Conservation (phyloP, 805 yeast species). For the Teunomyces pallodes region DNA sequence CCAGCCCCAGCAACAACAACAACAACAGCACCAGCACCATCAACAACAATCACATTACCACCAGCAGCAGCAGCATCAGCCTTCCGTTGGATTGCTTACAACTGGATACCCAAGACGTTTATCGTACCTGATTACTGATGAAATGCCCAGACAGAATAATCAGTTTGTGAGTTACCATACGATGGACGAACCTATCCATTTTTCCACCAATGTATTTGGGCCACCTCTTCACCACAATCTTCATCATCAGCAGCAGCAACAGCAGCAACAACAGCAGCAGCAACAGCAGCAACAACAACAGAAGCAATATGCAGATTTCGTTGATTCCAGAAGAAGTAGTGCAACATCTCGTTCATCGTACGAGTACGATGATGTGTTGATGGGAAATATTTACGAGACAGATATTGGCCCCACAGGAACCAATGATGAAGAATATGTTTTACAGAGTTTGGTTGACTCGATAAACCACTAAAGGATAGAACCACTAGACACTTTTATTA, state of each 20-base stretch:
- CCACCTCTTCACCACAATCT: conserved; percentile 2
- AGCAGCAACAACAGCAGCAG: not conserved
- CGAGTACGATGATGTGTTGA: not conserved
- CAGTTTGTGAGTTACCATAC: not conserved
- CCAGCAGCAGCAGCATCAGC: not conserved
- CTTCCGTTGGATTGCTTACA: not conserved
- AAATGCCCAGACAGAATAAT: not conserved
- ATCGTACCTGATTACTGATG: not conserved
- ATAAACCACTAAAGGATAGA: conserved; percentile 26
- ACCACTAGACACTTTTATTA: not conserved
- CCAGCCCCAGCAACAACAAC: not conserved
- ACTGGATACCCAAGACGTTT: not conserved
- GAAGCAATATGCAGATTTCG: not conserved
- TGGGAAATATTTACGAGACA: not conserved
- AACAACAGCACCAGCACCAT: not conserved
- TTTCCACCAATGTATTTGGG: conserved; percentile 6
- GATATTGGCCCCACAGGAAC: conserved; percentile 2
- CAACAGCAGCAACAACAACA: not conserved
- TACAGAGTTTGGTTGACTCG: conserved; percentile 42
- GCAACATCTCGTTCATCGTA: not conserved
- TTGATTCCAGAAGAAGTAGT: conserved; percentile 4
- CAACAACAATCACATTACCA: not conserved
- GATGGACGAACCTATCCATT: conserved; percentile 4
- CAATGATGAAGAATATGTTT: conserved; percentile 26
- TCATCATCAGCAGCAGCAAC: not conserved